Conservation (phyloP, 306 rosid genomes). For the Psophocarpus tetragonolobus region DNA sequence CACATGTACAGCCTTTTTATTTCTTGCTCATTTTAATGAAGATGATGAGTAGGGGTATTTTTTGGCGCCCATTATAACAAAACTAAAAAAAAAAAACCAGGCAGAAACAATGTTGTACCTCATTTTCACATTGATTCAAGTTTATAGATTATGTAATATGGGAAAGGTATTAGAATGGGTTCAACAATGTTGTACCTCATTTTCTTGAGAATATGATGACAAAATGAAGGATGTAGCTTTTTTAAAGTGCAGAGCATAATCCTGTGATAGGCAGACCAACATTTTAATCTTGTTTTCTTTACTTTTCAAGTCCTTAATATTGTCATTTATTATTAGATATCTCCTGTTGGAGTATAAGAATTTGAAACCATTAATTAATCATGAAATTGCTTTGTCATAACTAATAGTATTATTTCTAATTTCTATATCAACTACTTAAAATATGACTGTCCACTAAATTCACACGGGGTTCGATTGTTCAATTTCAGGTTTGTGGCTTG, state of each 20-base stretch:
- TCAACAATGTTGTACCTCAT: not conserved
- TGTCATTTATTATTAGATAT: not conserved
- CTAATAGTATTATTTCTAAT: not conserved
- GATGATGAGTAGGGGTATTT: not conserved
- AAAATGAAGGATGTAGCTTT: not conserved
- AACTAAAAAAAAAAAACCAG: not conserved
- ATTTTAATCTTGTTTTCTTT: not conserved
- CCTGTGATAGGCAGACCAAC: not conserved
- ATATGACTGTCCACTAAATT: not conserved
- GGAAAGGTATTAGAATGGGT: not conserved
- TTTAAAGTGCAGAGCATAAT: not conserved
- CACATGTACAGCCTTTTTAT: not conserved
- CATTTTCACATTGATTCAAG: not conserved
- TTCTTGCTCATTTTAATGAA: not conserved
- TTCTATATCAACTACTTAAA: not conserved
- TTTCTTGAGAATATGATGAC: not conserved
- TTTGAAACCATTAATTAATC: not conserved
- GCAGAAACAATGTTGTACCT: not conserved
- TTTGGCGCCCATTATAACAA: not conserved
- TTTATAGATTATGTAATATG: not conserved
- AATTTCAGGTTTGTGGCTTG: slow-evolving; percentile 4
- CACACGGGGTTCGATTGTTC: not conserved
- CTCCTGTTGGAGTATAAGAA: not conserved
- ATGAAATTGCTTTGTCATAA: not conserved
- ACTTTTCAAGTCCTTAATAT: not conserved